These are phyloP conservation scores for Termitomyces titanicus DNA, from an alignment of 768 basidiomycete species.

Conservation along the genomic window DNA sequence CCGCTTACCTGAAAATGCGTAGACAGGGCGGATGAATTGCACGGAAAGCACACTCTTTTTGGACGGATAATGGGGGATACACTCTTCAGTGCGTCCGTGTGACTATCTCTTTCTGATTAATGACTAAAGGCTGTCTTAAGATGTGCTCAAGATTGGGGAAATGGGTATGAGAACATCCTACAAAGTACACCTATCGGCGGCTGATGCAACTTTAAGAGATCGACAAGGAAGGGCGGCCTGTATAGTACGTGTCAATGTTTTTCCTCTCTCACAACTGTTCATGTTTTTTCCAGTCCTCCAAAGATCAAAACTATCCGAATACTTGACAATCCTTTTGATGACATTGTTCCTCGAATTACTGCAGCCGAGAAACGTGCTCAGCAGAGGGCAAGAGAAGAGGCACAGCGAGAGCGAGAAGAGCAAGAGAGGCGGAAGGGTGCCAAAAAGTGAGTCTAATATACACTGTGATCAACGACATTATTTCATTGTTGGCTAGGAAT, in stretches of 20 bases:
- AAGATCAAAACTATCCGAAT: slow-evolving; percentile 85
- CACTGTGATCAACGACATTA: not conserved
- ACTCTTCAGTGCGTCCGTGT: slow-evolving; percentile 66
- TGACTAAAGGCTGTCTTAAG: slow-evolving; percentile 31
- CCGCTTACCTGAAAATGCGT: not conserved
- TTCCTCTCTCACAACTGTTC: not conserved
- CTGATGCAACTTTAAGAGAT: slow-evolving; percentile 47
- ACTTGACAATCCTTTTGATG: slow-evolving; percentile 90
- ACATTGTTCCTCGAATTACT: slow-evolving; percentile 95
- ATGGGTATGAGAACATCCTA: slow-evolving; percentile 53
- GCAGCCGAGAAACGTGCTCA: slow-evolving; percentile 88
- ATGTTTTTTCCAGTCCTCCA: slow-evolving; percentile 61
- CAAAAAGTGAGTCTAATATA: slow-evolving; percentile 68
- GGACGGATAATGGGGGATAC: slow-evolving; percentile 89
- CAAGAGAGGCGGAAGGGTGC: slow-evolving; percentile 67
- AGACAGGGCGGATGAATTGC: slow-evolving; percentile 91
- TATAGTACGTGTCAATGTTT: slow-evolving; percentile 56
- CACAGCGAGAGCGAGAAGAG: slow-evolving; percentile 77
- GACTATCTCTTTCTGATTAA: not conserved
- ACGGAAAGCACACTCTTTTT: slow-evolving; percentile 93
- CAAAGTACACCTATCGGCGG: not conserved
- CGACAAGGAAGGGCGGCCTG: slow-evolving; percentile 66
- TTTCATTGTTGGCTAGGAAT: slow-evolving; percentile 51
- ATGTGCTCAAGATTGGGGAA: slow-evolving; percentile 89
- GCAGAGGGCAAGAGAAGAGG: slow-evolving; percentile 73